phyloP scores from a whole-genome alignment of 176 grass and related monocot species.

The Elymus sibiricus region DNA sequence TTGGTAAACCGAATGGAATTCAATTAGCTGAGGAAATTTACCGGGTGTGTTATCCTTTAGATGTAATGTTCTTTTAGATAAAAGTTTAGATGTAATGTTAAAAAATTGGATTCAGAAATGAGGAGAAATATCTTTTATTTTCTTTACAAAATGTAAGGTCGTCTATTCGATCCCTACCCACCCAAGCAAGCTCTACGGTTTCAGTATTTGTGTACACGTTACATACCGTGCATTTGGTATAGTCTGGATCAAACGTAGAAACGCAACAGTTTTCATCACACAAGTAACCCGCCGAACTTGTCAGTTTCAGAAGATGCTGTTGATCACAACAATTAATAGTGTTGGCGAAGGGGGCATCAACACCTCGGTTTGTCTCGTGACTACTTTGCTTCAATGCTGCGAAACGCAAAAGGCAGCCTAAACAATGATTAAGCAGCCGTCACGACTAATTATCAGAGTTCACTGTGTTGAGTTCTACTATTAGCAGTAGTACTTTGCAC shows the following conservation, averaged over 20 bases:
- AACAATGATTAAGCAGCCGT: conserved; percentile 24
- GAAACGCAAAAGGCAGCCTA: conserved; percentile 16
- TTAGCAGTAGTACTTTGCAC: not conserved
- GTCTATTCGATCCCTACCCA: not conserved
- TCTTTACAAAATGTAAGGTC: not conserved
- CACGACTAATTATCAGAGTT: not conserved
- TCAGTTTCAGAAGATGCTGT: conserved; percentile 14
- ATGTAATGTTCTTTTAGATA: too few species aligned
- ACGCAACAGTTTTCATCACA: not conserved
- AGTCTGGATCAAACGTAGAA: not conserved
- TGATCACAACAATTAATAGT: not conserved
- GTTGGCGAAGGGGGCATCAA: conserved; percentile 29
- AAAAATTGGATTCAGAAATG: not conserved
- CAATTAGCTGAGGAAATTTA: too few species aligned
- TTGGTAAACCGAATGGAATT: too few species aligned
- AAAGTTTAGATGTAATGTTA: too few species aligned
- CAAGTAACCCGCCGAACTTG: not conserved
- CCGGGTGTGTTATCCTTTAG: too few species aligned
- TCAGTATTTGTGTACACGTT: not conserved
- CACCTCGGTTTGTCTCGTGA: conserved; percentile 20
- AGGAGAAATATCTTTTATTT: not conserved
- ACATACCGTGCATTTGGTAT: not conserved
- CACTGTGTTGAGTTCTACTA: not conserved
- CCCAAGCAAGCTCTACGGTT: not conserved
- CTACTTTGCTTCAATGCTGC: conserved; percentile 44